A percentile compares a stretch with the other conserved stretches of the same genome.
Conservation (phyloP, 257 asterid genomes). For the Oldenlandia corymbosa region DNA sequence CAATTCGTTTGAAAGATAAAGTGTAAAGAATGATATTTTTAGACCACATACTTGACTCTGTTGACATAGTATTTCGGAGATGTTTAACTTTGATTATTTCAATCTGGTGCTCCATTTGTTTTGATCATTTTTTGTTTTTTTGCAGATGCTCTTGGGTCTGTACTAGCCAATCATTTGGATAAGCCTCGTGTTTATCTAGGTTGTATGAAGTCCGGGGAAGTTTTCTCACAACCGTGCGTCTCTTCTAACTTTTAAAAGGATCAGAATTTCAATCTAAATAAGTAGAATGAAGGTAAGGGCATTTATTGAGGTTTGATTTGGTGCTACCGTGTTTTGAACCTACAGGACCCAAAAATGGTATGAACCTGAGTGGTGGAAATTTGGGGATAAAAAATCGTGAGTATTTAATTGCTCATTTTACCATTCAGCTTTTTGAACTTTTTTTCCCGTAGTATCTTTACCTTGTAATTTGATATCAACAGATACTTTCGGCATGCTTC, state of each 20-base stretch:
- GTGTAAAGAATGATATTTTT: neutral
- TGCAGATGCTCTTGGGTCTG: slow-evolving; percentile 72
- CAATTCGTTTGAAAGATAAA: neutral
- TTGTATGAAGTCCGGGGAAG: slow-evolving; percentile 96
- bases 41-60: neutral
- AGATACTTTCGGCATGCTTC: slow-evolving; percentile 91
- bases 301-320: neutral
- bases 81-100: slow-evolving; percentile 5
- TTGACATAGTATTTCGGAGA: neutral
- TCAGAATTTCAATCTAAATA: neutral
- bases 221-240: slow-evolving; percentile 76
- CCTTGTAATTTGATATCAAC: slow-evolving; percentile 13
- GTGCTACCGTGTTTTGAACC: slow-evolving; percentile 10
- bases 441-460: neutral
- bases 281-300: neutral
- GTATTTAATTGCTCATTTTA: slow-evolving; percentile 25
- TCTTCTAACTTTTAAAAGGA: neutral
- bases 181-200: slow-evolving; percentile 76
- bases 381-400: slow-evolving; percentile 92
- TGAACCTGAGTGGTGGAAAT: slow-evolving; percentile 98
- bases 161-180: slow-evolving; percentile 67
- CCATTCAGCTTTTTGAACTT: slow-evolving; percentile 11
- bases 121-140: slow-evolving; percentile 16
- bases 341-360: slow-evolving; percentile 79
- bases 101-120: slow-evolving; percentile 13